Evolutionary conservation across 345 rosid species (phyloP).

Genomic region (Heritiera fomes): DNA sequence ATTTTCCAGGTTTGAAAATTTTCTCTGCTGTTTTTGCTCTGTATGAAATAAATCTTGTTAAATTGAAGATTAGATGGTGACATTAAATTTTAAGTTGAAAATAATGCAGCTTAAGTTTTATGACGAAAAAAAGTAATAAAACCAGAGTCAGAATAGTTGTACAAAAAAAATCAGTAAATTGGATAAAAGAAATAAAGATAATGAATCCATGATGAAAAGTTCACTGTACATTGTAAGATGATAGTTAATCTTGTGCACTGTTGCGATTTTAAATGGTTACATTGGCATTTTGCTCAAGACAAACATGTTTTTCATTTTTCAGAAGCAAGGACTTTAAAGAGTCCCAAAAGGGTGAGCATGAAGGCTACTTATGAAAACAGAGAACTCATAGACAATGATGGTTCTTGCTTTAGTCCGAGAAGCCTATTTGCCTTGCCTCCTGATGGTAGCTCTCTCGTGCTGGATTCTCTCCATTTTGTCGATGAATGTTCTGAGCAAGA

Average conservation of each 20-base stretch:
- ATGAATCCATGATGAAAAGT: neutral
- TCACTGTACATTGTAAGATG: neutral
- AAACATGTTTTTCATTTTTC: slow-evolving; percentile 23
- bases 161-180: neutral
- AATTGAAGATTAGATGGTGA: neutral
- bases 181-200: neutral
- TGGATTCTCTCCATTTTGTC: slow-evolving; percentile 53
- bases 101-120: neutral
- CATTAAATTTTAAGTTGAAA: neutral
- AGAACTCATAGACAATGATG: slow-evolving; percentile 58
- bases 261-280: neutral
- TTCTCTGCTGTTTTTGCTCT: neutral
- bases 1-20: slow-evolving; percentile 58
- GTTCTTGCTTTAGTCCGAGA: slow-evolving; percentile 73
- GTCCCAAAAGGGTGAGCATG: slow-evolving; percentile 63
- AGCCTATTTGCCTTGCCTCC: slow-evolving; percentile 68
- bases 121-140: neutral
- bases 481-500: slow-evolving; percentile 75
- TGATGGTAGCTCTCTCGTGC: slow-evolving; percentile 57
- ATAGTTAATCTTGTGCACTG: neutral
- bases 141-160: neutral
- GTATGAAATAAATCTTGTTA: slow-evolving; percentile 16
- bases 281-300: slow-evolving; percentile 9
- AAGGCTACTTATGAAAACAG: slow-evolving; percentile 57
- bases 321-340: slow-evolving; percentile 64